phyloP scores from a whole-genome alignment of 202 grass and related monocot species.

The Alloteropsis angusta region DNA sequence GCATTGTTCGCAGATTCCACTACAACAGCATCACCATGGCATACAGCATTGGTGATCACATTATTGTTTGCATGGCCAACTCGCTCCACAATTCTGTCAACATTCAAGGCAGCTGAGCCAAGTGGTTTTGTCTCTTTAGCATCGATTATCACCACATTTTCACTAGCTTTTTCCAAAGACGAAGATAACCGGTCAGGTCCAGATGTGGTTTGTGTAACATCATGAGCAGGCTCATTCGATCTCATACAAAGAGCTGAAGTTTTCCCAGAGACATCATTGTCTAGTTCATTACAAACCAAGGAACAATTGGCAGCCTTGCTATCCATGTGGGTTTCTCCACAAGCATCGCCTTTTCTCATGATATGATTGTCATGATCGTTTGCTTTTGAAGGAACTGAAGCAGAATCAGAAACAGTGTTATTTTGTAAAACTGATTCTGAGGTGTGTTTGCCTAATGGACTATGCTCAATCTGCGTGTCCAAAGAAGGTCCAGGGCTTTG shows the following conservation, averaged over 20 bases:
- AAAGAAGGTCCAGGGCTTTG: slow-evolving; percentile 23
- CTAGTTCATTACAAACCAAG: slow-evolving; percentile 6
- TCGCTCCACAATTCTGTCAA: slow-evolving; percentile 27
- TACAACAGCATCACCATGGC: slow-evolving; percentile 14
- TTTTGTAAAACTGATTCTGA: slow-evolving; percentile 29
- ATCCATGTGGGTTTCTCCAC: slow-evolving; percentile 15
- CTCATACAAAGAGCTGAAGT: slow-evolving; percentile 7
- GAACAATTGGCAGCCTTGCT: slow-evolving; percentile 1
- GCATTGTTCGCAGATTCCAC: slow-evolving; percentile 33
- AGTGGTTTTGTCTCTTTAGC: slow-evolving; percentile 7
- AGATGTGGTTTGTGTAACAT: slow-evolving; percentile 6
- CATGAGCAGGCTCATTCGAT: slow-evolving; percentile 19
- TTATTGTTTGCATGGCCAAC: slow-evolving; percentile 11
- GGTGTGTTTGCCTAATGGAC: slow-evolving; percentile 7
- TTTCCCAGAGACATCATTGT: slow-evolving; percentile 10
- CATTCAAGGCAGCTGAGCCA: slow-evolving; percentile 3
- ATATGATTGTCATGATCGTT: slow-evolving; percentile 15
- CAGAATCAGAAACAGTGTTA: slow-evolving; percentile 24
- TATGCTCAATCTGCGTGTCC: slow-evolving; percentile 20
- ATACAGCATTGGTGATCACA: slow-evolving; percentile 10
- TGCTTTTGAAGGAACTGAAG: slow-evolving; percentile 31
- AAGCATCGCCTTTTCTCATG: neutral
- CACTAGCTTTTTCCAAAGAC: slow-evolving; percentile 41
- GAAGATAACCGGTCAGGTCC: slow-evolving; percentile 38
- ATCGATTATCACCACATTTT: slow-evolving; percentile 4